Evolutionary conservation across 257 asterid species (phyloP).

Genomic region (Nicotiana sylvestris): DNA sequence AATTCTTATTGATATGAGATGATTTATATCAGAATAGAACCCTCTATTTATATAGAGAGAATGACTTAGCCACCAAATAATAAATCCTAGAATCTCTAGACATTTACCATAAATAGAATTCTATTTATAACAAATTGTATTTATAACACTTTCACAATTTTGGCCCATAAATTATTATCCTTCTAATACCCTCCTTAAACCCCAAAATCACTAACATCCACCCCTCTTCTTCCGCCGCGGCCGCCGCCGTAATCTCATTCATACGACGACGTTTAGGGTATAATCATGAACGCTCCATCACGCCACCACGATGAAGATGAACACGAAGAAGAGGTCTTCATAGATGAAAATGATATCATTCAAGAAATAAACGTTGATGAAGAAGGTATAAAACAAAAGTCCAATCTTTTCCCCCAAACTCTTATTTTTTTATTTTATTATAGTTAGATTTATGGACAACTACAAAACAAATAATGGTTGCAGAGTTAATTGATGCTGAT

Average conservation of each 20-base stretch:
- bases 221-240: not conserved
- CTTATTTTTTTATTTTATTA: not conserved
- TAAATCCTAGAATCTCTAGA: too few species aligned
- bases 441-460: not conserved
- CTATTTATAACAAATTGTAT: too few species aligned
- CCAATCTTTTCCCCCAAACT: not conserved
- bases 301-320: conserved; percentile 30
- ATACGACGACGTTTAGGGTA: not conserved
- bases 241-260: not conserved
- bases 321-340: conserved; percentile 35
- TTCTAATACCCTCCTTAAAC: not conserved
- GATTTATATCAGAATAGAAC: too few species aligned
- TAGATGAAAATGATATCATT: conserved; percentile 63
- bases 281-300: conserved; percentile 12
- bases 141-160: not conserved
- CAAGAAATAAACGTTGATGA: conserved; percentile 65
- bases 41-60: too few species aligned
- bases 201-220: not conserved
- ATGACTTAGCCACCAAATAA: too few species aligned
- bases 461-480: conserved; percentile 7
- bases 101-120: too few species aligned
- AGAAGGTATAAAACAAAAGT: conserved; percentile 42
- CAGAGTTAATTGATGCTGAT: conserved; percentile 85
- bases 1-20: too few species aligned
- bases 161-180: not conserved